Percentiles rank a stretch among this genome's conserved stretches.
These are phyloP conservation scores for Xylaria sp. DNA, from an alignment of 2,329 filamentous ascomycete species.

Conservation along the genomic window DNA sequence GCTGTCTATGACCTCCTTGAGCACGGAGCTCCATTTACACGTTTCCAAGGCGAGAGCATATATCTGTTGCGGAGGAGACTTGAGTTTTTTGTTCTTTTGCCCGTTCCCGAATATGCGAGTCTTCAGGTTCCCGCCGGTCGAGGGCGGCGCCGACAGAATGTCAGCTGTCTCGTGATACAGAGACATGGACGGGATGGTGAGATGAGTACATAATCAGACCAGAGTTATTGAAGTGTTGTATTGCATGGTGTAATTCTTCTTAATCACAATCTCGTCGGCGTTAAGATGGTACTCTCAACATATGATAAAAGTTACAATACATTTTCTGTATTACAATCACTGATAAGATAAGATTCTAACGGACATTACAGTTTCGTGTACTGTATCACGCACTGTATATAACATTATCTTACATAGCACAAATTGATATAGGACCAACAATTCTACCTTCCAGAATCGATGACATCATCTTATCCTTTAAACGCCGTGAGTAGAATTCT, in stretches of 20 bases:
- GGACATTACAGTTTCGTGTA: too few relatives aligned
- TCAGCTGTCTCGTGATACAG: constrained; percentile 92
- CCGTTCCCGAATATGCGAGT: constrained; percentile 77
- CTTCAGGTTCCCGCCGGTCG: constrained; percentile 85
- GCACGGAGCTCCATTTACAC: constrained; percentile 86
- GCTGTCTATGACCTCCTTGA: constrained; percentile 90
- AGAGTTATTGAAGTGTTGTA: not conserved
- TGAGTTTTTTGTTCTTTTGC: constrained; percentile 70
- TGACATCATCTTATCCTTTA: not conserved
- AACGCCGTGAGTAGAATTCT: not conserved
- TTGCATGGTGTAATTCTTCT: not conserved
- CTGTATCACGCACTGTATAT: not conserved
- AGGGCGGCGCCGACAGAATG: constrained; percentile 71
- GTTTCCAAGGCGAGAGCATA: constrained; percentile 89
- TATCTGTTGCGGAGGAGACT: constrained; percentile 81
- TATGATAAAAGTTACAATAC: not conserved
- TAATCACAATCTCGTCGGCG: not conserved
- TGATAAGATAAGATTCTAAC: constrained; percentile 25
- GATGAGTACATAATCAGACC: constrained; percentile 28
- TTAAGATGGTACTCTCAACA: not conserved
- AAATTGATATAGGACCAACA: not conserved
- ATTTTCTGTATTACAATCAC: not conserved
- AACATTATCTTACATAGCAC: not conserved
- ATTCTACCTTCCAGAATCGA: not conserved
- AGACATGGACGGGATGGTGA: constrained; percentile 71